Conservation (phyloP, 495 filamentous ascomycete species). For the Trichoderma virens region DNA sequence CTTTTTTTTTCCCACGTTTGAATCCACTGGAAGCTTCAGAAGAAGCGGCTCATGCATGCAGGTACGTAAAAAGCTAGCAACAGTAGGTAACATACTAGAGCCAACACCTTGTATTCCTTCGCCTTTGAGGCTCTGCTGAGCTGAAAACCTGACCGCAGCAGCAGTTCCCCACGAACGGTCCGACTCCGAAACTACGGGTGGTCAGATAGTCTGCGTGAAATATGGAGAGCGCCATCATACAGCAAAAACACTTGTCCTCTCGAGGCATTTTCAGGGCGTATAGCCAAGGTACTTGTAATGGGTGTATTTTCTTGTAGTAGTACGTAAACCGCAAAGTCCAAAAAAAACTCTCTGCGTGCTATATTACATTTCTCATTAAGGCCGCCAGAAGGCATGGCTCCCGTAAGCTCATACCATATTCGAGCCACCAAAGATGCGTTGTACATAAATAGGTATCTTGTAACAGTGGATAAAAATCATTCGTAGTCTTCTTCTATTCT, state of each 20-base stretch:
- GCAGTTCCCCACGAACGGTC: neutral
- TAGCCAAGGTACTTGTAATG: too few species aligned
- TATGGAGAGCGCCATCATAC: neutral
- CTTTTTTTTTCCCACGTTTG: neutral
- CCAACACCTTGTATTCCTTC: neutral
- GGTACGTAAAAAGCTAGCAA: neutral
- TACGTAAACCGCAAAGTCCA: neutral
- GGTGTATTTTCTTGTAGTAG: neutral
- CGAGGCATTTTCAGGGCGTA: too few species aligned
- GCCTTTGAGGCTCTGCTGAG: neutral
- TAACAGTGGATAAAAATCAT: neutral
- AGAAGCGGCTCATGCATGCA: neutral
- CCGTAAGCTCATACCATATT: neutral
- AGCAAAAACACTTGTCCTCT: too few species aligned
- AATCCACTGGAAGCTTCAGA: neutral
- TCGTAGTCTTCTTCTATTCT: neutral
- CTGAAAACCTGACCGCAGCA: neutral
- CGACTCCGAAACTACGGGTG: neutral
- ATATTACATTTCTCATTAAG: conserved; percentile 1
- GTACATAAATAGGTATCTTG: neutral
- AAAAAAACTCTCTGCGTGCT: neutral
- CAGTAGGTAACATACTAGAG: neutral
- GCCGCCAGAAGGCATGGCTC: neutral
- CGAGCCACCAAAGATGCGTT: neutral
- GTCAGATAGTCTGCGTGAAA: neutral